Evolutionary conservation across 257 asterid genomes (phyloP), one percentile per base, ranked within the genome.

Genomic region (Rehmannia glutinosa): DNA sequence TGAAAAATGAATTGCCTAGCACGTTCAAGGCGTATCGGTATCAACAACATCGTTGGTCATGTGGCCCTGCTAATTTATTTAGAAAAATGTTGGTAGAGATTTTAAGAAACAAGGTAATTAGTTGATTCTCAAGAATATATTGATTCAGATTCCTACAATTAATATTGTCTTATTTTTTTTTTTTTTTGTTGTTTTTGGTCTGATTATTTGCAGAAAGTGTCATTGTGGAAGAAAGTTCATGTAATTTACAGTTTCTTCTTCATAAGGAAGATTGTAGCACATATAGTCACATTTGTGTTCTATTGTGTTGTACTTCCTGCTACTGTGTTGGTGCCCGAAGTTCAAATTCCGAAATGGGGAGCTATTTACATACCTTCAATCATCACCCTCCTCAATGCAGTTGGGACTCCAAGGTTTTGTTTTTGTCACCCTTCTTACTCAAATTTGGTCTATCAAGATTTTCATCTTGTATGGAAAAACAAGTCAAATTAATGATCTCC

Each of bases 1-100:
- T 93, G 21, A 93, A 88, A 81, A 93, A 93, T 39, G 99, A 93
- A 70, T 65, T 93, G 72, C 99, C 99, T 6, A 93, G 99, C 82
- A 90, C 97, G 13, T 85, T 90, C 72, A 90, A 91, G 90, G 96
- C 99, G 4, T 93, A 82, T 38, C 80, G 97, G 3, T 88, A 88
- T 71, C 99, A 93, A 57, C 99, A 93, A 55, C 99, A 90, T 60
- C 95, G 99, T 19, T 93, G 99, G 99, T 93, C 99, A 2, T 93
- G 99, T 79, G 99, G 97, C 45, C 99, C 97, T 4, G 99, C 99
- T 27, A 93, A 93, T 77, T 83, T 93, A 3, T 88, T 93, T 62
- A 71, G 95, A 24, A 93, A 93, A 81, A 90, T 93, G 99, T 53
- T 84, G 17, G 43, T 79, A 38, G 99, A 93, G 58, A 93, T 93